These are phyloP conservation scores for Craterostigma plantagineum DNA, from an alignment of 257 asterid species.

Conservation along the genomic window DNA sequence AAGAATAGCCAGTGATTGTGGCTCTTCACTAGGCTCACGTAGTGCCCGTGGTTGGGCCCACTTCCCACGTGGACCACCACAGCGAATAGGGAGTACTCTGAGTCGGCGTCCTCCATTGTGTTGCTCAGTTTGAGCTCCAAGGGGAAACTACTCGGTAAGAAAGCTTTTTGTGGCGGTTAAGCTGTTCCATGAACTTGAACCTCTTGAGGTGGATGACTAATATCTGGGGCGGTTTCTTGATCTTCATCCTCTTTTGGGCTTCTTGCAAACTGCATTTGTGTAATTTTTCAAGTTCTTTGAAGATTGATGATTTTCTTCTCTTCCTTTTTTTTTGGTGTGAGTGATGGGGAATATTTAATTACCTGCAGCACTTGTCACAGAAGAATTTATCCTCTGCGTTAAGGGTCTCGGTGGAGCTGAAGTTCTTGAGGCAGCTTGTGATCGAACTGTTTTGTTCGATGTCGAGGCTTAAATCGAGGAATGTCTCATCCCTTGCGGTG, in stretches of 20 bases:
- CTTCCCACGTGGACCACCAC: constrained; percentile 81
- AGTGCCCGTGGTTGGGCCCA: constrained; percentile 92
- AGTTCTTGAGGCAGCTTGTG: constrained; percentile 77
- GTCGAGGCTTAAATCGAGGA: constrained; percentile 76
- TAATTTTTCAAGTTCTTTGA: not conserved
- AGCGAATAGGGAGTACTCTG: constrained; percentile 61
- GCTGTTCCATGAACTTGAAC: constrained; percentile 70
- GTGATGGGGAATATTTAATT: constrained; percentile 6
- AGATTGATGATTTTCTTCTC: not conserved
- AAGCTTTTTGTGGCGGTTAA: constrained; percentile 61
- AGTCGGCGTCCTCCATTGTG: constrained; percentile 70
- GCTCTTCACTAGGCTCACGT: constrained; percentile 78
- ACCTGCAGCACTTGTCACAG: constrained; percentile 91
- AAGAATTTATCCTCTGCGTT: constrained; percentile 81
- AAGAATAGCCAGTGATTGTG: constrained; percentile 81
- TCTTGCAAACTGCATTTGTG: constrained; percentile 55
- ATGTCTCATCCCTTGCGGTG: constrained; percentile 87
- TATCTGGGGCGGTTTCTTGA: constrained; percentile 62
- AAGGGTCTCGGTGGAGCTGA: constrained; percentile 78
- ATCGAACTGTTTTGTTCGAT: constrained; percentile 86
- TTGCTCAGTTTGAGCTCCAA: constrained; percentile 70
- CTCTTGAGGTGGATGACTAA: constrained; percentile 70
- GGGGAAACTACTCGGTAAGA: constrained; percentile 78
- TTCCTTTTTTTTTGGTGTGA: too few relatives aligned
- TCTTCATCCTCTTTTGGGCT: constrained; percentile 91